Evolutionary conservation across 768 basidiomycete genomes (phyloP).

Genomic region (Hygrocybe punicea): DNA sequence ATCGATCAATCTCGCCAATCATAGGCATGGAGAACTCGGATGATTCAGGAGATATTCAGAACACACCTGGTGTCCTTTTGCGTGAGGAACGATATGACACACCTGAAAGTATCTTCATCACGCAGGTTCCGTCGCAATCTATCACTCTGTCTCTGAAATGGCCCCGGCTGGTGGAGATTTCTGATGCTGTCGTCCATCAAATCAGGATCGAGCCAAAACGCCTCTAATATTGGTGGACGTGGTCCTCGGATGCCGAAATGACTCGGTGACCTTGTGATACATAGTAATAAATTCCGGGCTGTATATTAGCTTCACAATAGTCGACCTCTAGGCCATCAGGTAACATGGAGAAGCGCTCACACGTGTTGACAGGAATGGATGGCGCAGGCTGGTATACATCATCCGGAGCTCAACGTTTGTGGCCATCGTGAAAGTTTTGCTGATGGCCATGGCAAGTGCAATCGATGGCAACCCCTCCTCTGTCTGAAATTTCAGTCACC

Average conservation of each 20-base stretch:
- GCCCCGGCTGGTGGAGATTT: constrained; percentile 1
- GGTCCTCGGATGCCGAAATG: constrained; percentile 9
- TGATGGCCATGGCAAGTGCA: too few species aligned
- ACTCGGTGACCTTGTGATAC: constrained; percentile 14
- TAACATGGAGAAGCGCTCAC: constrained; percentile 12
- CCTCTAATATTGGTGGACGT: constrained; percentile 11
- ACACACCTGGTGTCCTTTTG: constrained; percentile 20
- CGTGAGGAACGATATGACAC: constrained; percentile 20
- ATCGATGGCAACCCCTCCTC: too few species aligned
- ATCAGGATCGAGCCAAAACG: constrained; percentile 16
- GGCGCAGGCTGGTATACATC: constrained; percentile 8
- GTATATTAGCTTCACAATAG: constrained; percentile 12
- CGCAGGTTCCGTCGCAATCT: constrained; percentile 13
- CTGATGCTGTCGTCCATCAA: constrained; percentile 17
- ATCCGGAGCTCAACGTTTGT: constrained; percentile 14
- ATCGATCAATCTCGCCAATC: constrained; percentile 14
- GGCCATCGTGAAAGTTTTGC: constrained; percentile 4
- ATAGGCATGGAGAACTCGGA: constrained; percentile 7
- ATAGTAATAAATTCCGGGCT: constrained; percentile 18
- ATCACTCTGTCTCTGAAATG: constrained; percentile 15
- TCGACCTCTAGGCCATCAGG: constrained; percentile 13
- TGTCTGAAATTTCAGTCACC: too few species aligned
- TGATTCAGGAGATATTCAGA: constrained; percentile 10
- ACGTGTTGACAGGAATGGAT: constrained; percentile 17
- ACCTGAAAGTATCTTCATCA: constrained; percentile 13